Evolutionary conservation across 768 basidiomycete genomes (phyloP).

Genomic region (Cyclocybe cylindracea): DNA sequence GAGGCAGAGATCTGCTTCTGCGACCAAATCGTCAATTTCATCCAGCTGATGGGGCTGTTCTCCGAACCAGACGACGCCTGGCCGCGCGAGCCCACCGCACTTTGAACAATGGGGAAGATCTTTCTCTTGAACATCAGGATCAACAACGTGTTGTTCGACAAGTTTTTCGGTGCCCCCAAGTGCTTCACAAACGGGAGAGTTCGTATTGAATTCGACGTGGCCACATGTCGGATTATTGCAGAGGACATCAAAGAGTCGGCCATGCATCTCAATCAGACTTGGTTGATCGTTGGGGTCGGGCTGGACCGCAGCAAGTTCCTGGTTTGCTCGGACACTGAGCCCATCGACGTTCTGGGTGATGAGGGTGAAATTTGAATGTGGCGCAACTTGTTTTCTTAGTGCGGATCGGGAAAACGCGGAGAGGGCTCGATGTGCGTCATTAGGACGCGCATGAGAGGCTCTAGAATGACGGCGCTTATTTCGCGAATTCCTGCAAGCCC

Average conservation of each 20-base stretch:
- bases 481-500: not conserved
- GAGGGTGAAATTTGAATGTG: conserved; percentile 45
- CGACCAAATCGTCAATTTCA: conserved; percentile 40
- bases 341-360: conserved; percentile 70
- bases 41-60: conserved; percentile 42
- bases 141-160: conserved; percentile 34
- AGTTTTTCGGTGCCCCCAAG: conserved; percentile 43
- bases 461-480: conserved; percentile 29
- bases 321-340: conserved; percentile 41
- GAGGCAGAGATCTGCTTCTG: conserved; percentile 49
- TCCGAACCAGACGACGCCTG: conserved; percentile 63
- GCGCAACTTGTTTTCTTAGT: conserved; percentile 38
- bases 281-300: conserved; percentile 22
- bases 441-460: conserved; percentile 47
- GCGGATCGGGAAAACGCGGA: conserved; percentile 44
- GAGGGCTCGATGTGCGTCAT: conserved; percentile 56
- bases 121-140: conserved; percentile 36
- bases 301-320: conserved; percentile 20
- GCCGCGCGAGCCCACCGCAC: conserved; percentile 45
- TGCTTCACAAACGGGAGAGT: conserved; percentile 45
- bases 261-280: conserved; percentile 62
- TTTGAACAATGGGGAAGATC: conserved; percentile 45
- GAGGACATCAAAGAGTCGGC: conserved; percentile 51
- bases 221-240: conserved; percentile 47
- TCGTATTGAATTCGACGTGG: conserved; percentile 38